Conservation (phyloP, 192 early-diverging fungal species). For the Geranomyces michiganensis region DNA sequence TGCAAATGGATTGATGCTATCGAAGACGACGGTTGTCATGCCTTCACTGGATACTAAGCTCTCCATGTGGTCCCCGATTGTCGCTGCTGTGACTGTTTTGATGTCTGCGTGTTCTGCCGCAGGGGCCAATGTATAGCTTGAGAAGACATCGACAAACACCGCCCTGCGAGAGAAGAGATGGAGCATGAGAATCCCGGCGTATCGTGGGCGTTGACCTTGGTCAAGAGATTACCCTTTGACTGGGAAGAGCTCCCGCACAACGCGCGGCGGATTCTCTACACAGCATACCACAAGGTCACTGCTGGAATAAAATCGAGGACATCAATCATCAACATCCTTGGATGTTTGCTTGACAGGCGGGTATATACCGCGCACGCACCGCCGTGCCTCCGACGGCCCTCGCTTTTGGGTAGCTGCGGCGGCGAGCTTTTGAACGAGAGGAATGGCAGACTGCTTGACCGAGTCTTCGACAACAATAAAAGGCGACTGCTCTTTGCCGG, state of each 20-base stretch:
- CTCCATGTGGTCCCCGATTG: neutral
- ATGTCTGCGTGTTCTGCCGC: neutral
- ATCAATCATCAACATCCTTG: neutral
- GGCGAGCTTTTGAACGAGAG: neutral
- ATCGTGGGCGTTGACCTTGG: neutral
- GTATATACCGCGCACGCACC: too few species aligned
- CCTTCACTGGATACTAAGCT: neutral
- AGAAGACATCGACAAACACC: neutral
- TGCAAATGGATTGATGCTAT: slow-evolving; percentile 21
- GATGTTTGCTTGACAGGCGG: too few species aligned
- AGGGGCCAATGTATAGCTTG: neutral
- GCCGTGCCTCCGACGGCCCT: neutral
- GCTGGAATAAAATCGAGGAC: neutral
- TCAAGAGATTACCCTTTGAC: neutral
- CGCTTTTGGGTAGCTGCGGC: neutral
- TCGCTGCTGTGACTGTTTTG: neutral
- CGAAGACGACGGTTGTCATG: slow-evolving; percentile 20
- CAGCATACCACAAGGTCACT: slow-evolving; percentile 10
- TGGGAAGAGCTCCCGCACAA: neutral
- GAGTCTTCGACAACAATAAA: slow-evolving; percentile 32
- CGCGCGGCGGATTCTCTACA: slow-evolving; percentile 10
- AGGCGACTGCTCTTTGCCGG: slow-evolving; percentile 21
- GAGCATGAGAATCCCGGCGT: neutral
- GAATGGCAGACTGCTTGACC: slow-evolving; percentile 2
- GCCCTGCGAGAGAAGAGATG: neutral